Base-by-base conservation (phyloP, 1,284 basidiomycete species). In the Ceratobasidium sp. region DNA sequence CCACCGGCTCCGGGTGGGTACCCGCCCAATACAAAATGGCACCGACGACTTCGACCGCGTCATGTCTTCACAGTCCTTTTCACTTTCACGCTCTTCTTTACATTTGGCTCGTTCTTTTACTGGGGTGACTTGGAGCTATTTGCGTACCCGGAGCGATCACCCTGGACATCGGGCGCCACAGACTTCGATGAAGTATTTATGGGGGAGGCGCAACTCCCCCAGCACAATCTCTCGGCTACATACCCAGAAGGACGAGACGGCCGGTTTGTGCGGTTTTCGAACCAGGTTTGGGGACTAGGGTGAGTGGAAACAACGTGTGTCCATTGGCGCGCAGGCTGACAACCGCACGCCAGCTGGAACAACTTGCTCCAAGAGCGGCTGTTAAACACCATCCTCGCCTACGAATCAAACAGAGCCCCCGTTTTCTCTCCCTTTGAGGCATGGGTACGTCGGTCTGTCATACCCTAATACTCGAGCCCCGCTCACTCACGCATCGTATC, bases 361-460 rank as follows among this genome's bases (percentile, higher is more conserved):
- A 89, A 89, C 74, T 83, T 81, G 2, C 83, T 89, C 82, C 86
- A 89, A 74, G 88, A 88, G 75, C 83, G 86, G 77, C 71, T 88
- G 5, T 77, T 88, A 24, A 72, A 72, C 48, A 72, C 69, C 43
- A 41, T 72, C 48, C 54, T 77, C 22, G 75, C 76, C 0, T 77
- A 77, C 59, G 59, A 74, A 39, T 77, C 76, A 31, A 74, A 77
- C 62, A 37, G 76, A 53, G 76, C 76, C 19, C 74, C 74, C 53
- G 75, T 76, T 8, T 76, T 77, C 64, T 69, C 63, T 8, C 64
- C 66, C 16, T 77, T 53, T 27, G 69, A 72, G 43, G 69, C 69
- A 31, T 72, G 69, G 69, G 69, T 61, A 51, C 37, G 69, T 62
- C 19, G 24, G 22, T 51, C 48, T 11, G 24, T 63, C 51, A 43